Evolutionary conservation across 805 yeast genomes (phyloP), one percentile per base, ranked within the genome.

Genomic region (Osmozyma mogii): DNA sequence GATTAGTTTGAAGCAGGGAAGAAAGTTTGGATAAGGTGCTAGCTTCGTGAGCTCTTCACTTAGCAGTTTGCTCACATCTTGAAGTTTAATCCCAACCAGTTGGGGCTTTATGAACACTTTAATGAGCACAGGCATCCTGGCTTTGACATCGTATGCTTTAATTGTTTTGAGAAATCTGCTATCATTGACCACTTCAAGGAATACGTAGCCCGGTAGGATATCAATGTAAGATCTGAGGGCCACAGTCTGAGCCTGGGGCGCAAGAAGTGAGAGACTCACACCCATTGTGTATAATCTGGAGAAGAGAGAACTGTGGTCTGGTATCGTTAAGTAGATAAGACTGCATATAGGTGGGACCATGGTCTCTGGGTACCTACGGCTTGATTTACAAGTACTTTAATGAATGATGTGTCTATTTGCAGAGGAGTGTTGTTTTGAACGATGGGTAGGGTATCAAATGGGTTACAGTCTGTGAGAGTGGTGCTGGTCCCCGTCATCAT

Each of bases 241-340:
- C 45, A 89, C 84, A 1, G 96, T 84, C 3, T 94, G 87, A 1
- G 95, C 85, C 3, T 94, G 77, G 9, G 95, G 96, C 7, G 95
- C 84, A 50, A 85, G 58, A 19, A 84, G 63, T 2, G 96, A 88
- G 36, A 89, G 60, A 49, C 82, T 83, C 9, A 84, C 84, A 10
- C 96, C 96, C 96, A 88, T 87, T n/a, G n/a, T n/a, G n/a, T n/a
- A n/a, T n/a, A n/a, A n/a, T n/a, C n/a, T n/a, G n/a, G n/a, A n/a
- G n/a, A n/a, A n/a, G n/a, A n/a, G n/a, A n/a, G n/a, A n/a, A n/a
- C n/a, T n/a, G n/a, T n/a, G n/a, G n/a, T n/a, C n/a, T n/a, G n/a
- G n/a, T n/a, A n/a, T n/a, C n/a, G n/a, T n/a, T n/a, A n/a, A n/a
- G n/a, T n/a, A n/a, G n/a, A n/a, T n/a, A n/a, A n/a, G n/a, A n/a